phyloP scores from a whole-genome alignment of 2,329 filamentous ascomycete genomes.

The Sclerotinia glacialis region DNA sequence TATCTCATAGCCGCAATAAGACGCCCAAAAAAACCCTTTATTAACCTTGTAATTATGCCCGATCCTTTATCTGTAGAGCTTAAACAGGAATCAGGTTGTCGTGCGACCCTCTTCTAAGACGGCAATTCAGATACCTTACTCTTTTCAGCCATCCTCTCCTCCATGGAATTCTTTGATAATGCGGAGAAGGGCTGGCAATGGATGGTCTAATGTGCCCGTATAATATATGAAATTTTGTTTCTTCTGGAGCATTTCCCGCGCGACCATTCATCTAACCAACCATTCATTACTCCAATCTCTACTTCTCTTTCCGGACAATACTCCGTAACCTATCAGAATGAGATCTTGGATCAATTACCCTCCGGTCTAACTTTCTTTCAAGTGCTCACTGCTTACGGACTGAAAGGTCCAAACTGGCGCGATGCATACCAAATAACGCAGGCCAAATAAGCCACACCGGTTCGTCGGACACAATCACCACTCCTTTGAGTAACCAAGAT shows the following conservation, averaged over 20 bases:
- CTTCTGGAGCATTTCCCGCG: neutral
- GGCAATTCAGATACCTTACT: conserved; percentile 5
- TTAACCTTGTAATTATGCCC: neutral
- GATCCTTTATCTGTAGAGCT: neutral
- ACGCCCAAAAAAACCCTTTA: neutral
- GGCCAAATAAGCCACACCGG: conserved; percentile 13
- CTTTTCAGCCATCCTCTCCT: neutral
- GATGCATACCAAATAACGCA: conserved; percentile 2
- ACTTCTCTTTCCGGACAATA: neutral
- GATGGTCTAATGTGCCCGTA: neutral
- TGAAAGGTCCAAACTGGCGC: conserved; percentile 2
- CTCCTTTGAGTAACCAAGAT: conserved; percentile 5
- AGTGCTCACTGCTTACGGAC: conserved; percentile 7
- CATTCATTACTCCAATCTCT: neutral
- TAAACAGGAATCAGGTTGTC: conserved; percentile 4
- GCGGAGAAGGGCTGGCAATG: conserved; percentile 16
- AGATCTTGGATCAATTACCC: neutral
- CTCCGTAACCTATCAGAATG: neutral
- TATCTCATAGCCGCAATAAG: conserved; percentile 20
- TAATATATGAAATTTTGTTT: neutral
- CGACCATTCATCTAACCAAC: conserved; percentile 11
- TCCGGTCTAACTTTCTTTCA: neutral
- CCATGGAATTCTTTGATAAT: neutral
- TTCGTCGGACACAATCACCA: conserved; percentile 3
- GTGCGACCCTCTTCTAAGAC: conserved; percentile 19